Base-by-base conservation (phyloP, 1,284 basidiomycete genomes). In the Pulveroboletus sp. region DNA sequence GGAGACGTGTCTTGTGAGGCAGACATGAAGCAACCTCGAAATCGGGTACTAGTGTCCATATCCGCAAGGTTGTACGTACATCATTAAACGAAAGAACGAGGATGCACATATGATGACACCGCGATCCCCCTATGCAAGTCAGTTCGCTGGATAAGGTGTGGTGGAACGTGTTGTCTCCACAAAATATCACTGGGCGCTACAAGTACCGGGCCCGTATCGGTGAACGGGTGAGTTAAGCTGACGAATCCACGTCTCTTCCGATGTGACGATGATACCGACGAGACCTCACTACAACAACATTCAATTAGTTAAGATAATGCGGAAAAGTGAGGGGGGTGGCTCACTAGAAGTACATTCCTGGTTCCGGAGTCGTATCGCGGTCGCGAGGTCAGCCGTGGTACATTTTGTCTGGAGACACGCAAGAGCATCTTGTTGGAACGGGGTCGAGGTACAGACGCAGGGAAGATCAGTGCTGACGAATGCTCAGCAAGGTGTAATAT, bases 371-470 rank as follows among this genome's bases (percentile, higher is more conserved):
- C 42, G 25, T 2, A 1, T 2, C 7, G 65, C 67, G 2, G 54
- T 2, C 1, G 18, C 1, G 0, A 60, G 0, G 2, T 71, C 69
- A 0, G 18, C n/a, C 0, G 55, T 0, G 1, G 65, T 53, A 20
- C 67, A 68, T 36, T 57, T 62, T 6, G 36, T 9, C 17, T 25
- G 6, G 36, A 68, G 50, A 49, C 67, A 68, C 4, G 10, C 0
- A 2, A 0, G 12, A 17, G 66, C 61, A 5, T 52, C 48, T 8
- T 9, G 0, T 28, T 70, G 69, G 69, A 68, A 68, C 3, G 61
- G 8, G 4, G 25, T 18, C 26, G 64, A 68, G 3, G 56, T 52
- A 43, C 67, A 68, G 17, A 68, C 62, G 14, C 67, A 68, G 0
- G 29, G 0, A 4, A 67, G 7, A 36, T 68, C 44, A 0, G 69